phyloP scores from a whole-genome alignment of 352 stramenopile genomes.

The Phytopythium boreale region DNA sequence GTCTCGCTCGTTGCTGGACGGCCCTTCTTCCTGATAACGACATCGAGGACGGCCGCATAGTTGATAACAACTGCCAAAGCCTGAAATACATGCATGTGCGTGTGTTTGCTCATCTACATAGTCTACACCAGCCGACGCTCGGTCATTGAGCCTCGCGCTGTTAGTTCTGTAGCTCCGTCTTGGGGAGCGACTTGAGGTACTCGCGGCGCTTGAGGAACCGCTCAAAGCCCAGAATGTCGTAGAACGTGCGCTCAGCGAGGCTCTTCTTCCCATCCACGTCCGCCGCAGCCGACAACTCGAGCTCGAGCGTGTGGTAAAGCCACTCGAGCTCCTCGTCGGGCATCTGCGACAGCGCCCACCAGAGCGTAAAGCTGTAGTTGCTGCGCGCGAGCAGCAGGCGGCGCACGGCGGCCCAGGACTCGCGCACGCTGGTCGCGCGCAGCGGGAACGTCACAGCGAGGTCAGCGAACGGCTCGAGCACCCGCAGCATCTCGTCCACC shows the following conservation, averaged over 20 bases:
- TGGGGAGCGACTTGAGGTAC: conserved; percentile 4
- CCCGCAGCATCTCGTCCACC: conserved; percentile 52
- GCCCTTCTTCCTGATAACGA: too few species aligned
- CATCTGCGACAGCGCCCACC: conserved; percentile 63
- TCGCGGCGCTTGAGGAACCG: conserved; percentile 34
- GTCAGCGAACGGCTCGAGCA: conserved; percentile 39
- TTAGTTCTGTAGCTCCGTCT: conserved; percentile 1
- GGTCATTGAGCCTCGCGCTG: too few species aligned
- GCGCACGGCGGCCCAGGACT: conserved; percentile 49
- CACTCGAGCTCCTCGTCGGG: conserved; percentile 50
- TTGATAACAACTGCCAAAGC: too few species aligned
- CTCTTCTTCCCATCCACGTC: background rate
- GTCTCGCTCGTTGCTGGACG: too few species aligned
- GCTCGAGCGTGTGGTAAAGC: conserved; percentile 56
- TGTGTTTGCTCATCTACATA: too few species aligned
- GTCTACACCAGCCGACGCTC: too few species aligned
- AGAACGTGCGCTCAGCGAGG: conserved; percentile 54
- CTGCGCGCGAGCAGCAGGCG: conserved; percentile 25
- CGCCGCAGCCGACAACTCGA: conserved; percentile 6
- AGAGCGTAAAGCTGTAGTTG: conserved; percentile 66
- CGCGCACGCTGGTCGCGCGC: conserved; percentile 50
- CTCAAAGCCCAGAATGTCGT: conserved; percentile 71
- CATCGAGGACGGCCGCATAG: too few species aligned
- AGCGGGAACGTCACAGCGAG: conserved; percentile 65
- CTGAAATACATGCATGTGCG: too few species aligned